Evolutionary conservation across 1,284 basidiomycete genomes (phyloP).

Genomic region (Ceratobasidium sp.): DNA sequence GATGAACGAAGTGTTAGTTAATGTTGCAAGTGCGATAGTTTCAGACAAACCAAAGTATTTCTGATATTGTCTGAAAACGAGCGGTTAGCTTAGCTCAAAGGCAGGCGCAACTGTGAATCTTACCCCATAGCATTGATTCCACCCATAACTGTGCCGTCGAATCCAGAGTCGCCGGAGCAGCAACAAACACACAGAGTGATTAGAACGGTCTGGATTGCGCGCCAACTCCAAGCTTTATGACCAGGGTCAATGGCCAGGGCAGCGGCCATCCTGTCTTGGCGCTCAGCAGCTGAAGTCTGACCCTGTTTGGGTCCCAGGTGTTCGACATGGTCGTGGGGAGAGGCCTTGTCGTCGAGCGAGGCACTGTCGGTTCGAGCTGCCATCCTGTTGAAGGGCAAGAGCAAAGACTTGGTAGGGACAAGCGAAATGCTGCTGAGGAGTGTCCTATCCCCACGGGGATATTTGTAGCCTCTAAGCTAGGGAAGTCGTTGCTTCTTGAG

Average conservation of each 20-base stretch:
- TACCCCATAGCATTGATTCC: conserved; percentile 58
- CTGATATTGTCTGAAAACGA: conserved; percentile 32
- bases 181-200: conserved; percentile 51
- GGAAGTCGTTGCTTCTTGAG: conserved; percentile 7
- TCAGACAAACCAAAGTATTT: conserved; percentile 16
- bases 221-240: conserved; percentile 55
- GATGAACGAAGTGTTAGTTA: conserved; percentile 62
- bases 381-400: conserved; percentile 14
- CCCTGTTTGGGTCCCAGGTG: neutral
- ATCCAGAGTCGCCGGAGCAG: conserved; percentile 59
- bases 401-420: neutral
- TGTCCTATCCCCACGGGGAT: conserved; percentile 1
- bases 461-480: conserved; percentile 12
- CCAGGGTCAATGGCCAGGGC: conserved; percentile 64
- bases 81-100: neutral
- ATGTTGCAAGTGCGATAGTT: conserved; percentile 50
- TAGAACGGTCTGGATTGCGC: conserved; percentile 56
- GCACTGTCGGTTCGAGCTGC: conserved; percentile 10
- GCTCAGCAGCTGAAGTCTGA: conserved; percentile 50
- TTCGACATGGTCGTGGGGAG: conserved; percentile 27
- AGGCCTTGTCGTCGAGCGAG: conserved; percentile 32
- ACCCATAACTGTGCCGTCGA: conserved; percentile 67
- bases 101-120: neutral
- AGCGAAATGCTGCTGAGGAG: neutral
- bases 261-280: conserved; percentile 58